Conservation (phyloP, 1,139 yeast species). For the Geotrichum cucujoidarum region DNA sequence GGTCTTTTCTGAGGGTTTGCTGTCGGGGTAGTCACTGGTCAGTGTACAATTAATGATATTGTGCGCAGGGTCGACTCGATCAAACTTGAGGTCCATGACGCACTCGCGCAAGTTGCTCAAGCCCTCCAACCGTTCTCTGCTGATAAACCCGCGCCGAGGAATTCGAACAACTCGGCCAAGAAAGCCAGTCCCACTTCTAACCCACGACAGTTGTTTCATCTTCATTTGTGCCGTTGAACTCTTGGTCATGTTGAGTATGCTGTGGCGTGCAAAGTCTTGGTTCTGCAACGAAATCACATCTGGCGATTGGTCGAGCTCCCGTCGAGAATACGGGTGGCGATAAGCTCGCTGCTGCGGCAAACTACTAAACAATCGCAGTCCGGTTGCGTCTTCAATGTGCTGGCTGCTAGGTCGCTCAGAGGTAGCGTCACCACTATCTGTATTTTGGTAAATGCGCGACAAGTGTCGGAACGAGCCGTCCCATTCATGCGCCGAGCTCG, state of each 20-base stretch:
- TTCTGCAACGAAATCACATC: not conserved
- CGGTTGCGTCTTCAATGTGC: not conserved
- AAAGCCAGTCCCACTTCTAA: conserved; percentile 2
- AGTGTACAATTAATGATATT: conserved; percentile 2
- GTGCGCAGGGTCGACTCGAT: conserved; percentile 1
- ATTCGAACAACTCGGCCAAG: not conserved
- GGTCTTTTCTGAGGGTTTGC: not conserved
- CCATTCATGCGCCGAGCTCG: not conserved
- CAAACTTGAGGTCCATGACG: not conserved
- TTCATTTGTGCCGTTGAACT: conserved; percentile 2
- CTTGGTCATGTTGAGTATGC: conserved; percentile 1
- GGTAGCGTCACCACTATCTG: not conserved
- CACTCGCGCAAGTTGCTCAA: not conserved
- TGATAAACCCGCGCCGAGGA: not conserved
- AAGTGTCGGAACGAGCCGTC: not conserved
- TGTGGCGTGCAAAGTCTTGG: not conserved
- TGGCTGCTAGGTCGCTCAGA: not conserved
- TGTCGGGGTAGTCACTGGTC: not conserved
- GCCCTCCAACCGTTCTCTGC: not conserved
- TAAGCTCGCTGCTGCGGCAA: not conserved
- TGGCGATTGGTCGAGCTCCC: not conserved
- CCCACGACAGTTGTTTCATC: conserved; percentile 2
- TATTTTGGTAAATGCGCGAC: not conserved
- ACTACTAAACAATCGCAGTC: not conserved
- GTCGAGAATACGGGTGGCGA: not conserved